These are phyloP conservation scores for Cruciata laevipes DNA, from an alignment of 257 asterid species.

Conservation along the genomic window DNA sequence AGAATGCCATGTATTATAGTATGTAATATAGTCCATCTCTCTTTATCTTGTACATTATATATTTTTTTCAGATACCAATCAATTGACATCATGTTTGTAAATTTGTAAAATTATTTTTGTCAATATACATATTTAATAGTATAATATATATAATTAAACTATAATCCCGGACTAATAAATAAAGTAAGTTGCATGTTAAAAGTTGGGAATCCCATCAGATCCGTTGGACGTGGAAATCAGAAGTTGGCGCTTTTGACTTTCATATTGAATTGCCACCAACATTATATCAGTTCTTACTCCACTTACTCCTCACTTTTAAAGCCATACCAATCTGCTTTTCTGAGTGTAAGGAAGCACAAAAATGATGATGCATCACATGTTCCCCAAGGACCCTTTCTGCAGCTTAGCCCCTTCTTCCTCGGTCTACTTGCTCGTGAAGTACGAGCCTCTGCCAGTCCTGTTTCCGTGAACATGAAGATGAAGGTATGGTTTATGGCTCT, in stretches of 20 bases:
- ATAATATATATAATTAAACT: too few species aligned
- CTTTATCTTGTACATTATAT: background rate
- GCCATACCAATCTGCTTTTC: background rate
- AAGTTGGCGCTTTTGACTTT: constrained; percentile 2
- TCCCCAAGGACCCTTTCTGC: background rate
- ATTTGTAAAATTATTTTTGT: too few species aligned
- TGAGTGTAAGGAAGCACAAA: constrained; percentile 7
- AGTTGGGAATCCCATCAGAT: background rate
- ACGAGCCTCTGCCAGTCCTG: too few species aligned
- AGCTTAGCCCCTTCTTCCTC: constrained; percentile 4
- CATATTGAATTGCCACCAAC: background rate
- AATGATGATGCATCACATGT: constrained; percentile 17
- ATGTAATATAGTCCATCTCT: background rate
- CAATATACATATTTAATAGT: too few species aligned
- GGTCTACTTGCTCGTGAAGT: background rate
- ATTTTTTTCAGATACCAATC: background rate
- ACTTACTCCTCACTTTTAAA: background rate
- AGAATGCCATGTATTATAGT: background rate
- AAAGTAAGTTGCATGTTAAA: too few species aligned
- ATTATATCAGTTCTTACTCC: background rate
- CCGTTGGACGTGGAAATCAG: background rate
- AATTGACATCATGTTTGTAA: too few species aligned
- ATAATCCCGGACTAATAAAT: too few species aligned
- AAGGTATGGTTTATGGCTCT: constrained; percentile 32
- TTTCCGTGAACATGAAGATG: constrained; percentile 24